Base-by-base conservation (phyloP, 768 basidiomycete species). In the Serpula lacrymans region DNA sequence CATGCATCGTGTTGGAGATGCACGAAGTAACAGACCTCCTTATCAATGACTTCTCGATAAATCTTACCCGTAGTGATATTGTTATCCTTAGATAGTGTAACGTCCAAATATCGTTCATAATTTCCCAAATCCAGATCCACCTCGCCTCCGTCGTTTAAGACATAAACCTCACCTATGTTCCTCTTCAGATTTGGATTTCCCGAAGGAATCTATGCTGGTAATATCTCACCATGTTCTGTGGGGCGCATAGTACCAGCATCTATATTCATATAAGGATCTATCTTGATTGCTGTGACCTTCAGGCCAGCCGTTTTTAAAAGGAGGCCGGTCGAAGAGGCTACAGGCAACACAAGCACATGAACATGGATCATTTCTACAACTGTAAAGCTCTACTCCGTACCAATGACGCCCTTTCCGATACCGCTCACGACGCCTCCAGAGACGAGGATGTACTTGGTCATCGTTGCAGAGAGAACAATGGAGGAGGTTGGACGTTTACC, bases 241-340 rank as follows among this genome's bases (percentile, higher is more conserved):
- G 95, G 95, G 36, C 91, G 76, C 95, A 99, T 99, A 14, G 95
- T 98, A 25, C 95, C 95, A 17, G 95, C 95, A 74, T 99, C 95
- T 54, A 99, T 97, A 69, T 99, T 99, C 95, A 99, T 98, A 54
- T 99, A 99, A 11, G 95, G 95, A 62, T 99, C 95, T 55, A 99
- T 98, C 70, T 99, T 99, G 75, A 99, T 97, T 9, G 95, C 89
- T 6, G 95, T 99, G 53, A 97, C 95, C 69, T 93, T 96, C 46
- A 96, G 74, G 34, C 95, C 95, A 26, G 85, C 82, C 31, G 90
- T 97, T 69, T 97, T 97, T 60, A 99, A 74, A 37, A 98, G 77
- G 37, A 98, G 72, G 44, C 95, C 95, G 5, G 95, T 97, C 36
- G 94, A 97, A 20, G 95, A 98, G 50, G 95, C 95, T 97, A 59